Base-by-base conservation (phyloP, 768 basidiomycete genomes). In the Leccinum aurantiacum region DNA sequence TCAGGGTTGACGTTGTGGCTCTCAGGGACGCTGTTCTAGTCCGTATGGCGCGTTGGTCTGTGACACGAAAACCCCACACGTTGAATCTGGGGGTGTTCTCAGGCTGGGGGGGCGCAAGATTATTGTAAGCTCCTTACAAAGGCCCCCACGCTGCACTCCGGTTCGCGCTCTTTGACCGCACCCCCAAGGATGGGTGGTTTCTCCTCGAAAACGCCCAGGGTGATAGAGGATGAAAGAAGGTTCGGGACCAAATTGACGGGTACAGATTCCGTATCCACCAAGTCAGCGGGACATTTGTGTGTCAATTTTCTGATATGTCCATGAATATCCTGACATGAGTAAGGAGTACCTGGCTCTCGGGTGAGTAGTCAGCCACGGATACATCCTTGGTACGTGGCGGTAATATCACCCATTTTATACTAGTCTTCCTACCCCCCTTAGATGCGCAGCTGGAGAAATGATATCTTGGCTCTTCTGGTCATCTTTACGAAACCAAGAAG, bases 361-460 rank as follows among this genome's bases (percentile, higher is more conserved):
- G 22, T 37, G 56, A 53, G 60, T 46, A 46, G 49, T 33, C 49
- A 57, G 50, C 31, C 52, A 17, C 31, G 33, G 35, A 53, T 44
- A 14, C 48, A 50, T 49, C 27, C 44, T 19, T 24, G 57, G 61
- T 66, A 53, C 57, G 64, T 69, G 67, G 60, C 25, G 27, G 46
- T 27, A 64, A 69, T 68, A 69, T 69, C 56, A 37, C 66, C 60
- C 41, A 6, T 62, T 65, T 59, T 38, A 50, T 53, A 53, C 35
- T 19, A 46, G 44, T 11, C 9, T 19, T 19, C 51, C 51, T 65
- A 37, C 27, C n/a, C 25, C 25, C 37, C 41, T 44, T 50, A 24
- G 59, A 56, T 62, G 58, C 59, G 41, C 60, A 49, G 56, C 35
- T 60, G 33, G n/a, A 60, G 57, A 57, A 60, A 60, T 60, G 60